Evolutionary conservation across 768 basidiomycete species (phyloP).

Genomic region (Hygrophoropsis aurantiaca): DNA sequence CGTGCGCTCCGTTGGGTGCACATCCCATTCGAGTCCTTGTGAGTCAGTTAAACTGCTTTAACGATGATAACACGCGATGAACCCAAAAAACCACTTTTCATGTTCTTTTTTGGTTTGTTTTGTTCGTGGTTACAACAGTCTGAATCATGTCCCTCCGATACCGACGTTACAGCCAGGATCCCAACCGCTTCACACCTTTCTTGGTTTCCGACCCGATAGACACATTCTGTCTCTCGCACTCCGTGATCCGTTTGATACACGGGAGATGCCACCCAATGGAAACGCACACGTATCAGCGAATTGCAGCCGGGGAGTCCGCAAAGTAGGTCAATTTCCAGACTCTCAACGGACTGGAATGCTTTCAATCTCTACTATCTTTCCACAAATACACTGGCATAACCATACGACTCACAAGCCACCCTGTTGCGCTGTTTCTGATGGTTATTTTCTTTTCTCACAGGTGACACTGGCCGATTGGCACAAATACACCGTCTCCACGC

Average conservation of each 20-base stretch:
- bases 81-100: too few species aligned
- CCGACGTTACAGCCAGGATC: conserved; percentile 57
- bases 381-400: too few species aligned
- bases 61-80: not conserved
- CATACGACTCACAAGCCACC: too few species aligned
- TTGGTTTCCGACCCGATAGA: conserved; percentile 49
- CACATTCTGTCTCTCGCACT: conserved; percentile 61
- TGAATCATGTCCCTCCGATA: conserved; percentile 67
- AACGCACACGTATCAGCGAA: conserved; percentile 53
- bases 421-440: too few species aligned
- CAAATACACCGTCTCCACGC: conserved; percentile 46
- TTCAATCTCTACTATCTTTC: not conserved
- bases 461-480: conserved; percentile 57
- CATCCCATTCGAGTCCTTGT: conserved; percentile 83
- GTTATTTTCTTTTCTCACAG: conserved; percentile 30
- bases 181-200: conserved; percentile 61
- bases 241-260: conserved; percentile 62
- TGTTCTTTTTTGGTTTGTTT: not conserved
- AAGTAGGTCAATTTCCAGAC: conserved; percentile 41
- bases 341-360: not conserved
- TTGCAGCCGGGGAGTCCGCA: conserved; percentile 68
- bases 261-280: conserved; percentile 75
- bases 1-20: conserved; percentile 61
- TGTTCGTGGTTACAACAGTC: conserved; percentile 31
- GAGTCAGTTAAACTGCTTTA: conserved; percentile 32